Base-by-base conservation (phyloP, 2,329 filamentous ascomycete species). In the Dendryphion nanum region DNA sequence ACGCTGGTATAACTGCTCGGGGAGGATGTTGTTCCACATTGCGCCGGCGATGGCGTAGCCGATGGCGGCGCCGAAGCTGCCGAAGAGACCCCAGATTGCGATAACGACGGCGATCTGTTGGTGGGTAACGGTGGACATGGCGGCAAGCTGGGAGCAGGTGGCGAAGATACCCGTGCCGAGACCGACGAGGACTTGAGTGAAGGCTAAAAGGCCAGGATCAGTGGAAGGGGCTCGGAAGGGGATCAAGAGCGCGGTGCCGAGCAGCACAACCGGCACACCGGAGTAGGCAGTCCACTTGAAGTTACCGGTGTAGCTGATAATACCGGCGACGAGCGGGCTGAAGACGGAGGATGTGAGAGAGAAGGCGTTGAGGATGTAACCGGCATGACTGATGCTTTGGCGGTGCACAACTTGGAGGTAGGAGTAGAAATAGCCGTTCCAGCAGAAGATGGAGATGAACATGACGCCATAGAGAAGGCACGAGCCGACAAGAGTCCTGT, bases 211-310 rank as follows among this genome's bases (percentile, higher is more conserved):
- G 12, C 31, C 31, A 10, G 18, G 17, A 33, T 7, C 18, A 8
- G 31, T 33, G 10, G 70, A 50, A 79, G 50, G 50, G 10, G 44
- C 40, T 16, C 49, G 49, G 41, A 52, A 50, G 28, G 47, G 42
- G 10, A 52, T 82, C 30, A 83, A 68, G 2, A 84, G 68, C 12
- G 80, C 81, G 44, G 81, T 82, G 2, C 79, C 79, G 17, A 81
- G 75, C 47, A 79, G 68, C 65, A 79, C 82, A 4, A 83, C 66
- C 2, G 67, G 56, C 15, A 64, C 62, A 26, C 83, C 61, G 51
- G 83, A 80, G 56, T 83, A 80, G 20, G 82, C 72, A 18, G 74
- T 75, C 36, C 77, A 73, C 24, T 79, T 67, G 40, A 69, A 72
- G 63, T 70, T 74, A 26, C 82, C 74, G 23, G 81, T 55, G 13